phyloP scores from a whole-genome alignment of 257 asterid genomes.

The Petunia axillaris region DNA sequence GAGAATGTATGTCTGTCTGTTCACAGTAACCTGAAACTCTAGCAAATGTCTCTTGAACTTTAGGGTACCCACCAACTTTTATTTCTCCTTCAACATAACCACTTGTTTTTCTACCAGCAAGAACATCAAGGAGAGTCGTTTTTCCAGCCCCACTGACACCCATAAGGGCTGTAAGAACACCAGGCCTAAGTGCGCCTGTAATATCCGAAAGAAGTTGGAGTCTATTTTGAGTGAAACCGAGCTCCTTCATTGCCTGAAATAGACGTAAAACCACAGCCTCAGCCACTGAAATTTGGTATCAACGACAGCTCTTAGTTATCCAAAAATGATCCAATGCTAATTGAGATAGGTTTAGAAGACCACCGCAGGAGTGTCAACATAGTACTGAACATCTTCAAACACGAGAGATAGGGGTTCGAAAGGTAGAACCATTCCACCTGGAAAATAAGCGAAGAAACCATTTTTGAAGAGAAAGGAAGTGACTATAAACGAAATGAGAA shows the following conservation, averaged over 20 bases:
- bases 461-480: neutral
- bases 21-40: slow-evolving; percentile 64
- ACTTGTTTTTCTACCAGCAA: slow-evolving; percentile 63
- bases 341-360: slow-evolving; percentile 20
- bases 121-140: slow-evolving; percentile 70
- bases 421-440: slow-evolving; percentile 68
- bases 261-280: neutral
- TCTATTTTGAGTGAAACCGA: slow-evolving; percentile 47
- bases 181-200: slow-evolving; percentile 62
- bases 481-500: slow-evolving; percentile 2
- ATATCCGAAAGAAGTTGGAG: slow-evolving; percentile 56
- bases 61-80: slow-evolving; percentile 58
- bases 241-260: slow-evolving; percentile 62
- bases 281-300: slow-evolving; percentile 8
- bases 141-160: slow-evolving; percentile 72
- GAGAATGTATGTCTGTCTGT: slow-evolving; percentile 59
- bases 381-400: slow-evolving; percentile 62
- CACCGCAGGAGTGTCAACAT: slow-evolving; percentile 56
- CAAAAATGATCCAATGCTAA: slow-evolving; percentile 3
- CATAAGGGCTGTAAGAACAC: slow-evolving; percentile 66
- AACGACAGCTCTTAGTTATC: neutral
- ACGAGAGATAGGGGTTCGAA: slow-evolving; percentile 58
- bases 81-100: slow-evolving; percentile 57
- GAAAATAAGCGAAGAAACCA: slow-evolving; percentile 18
- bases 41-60: slow-evolving; percentile 59